Evolutionary conservation across 805 yeast genomes (phyloP).

Genomic region (Maudiozyma turicensis): DNA sequence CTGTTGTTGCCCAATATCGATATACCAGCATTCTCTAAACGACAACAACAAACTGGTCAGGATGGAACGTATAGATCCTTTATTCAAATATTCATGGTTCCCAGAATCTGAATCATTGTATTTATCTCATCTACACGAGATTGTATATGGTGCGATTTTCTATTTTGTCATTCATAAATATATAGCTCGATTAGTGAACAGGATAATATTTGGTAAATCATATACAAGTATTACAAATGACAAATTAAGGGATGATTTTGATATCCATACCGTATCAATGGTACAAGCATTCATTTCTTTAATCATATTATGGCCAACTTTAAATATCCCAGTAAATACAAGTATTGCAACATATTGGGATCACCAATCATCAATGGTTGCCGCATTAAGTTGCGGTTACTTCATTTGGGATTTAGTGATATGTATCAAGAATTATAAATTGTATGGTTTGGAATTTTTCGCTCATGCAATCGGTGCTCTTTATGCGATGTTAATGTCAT

Average conservation of each 20-base stretch:
- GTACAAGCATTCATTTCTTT: conserved; percentile 69
- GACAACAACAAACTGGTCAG: not conserved
- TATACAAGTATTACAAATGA: conserved; percentile 39
- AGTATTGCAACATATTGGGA: conserved; percentile 60
- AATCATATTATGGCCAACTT: conserved; percentile 49
- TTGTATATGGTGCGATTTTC: conserved; percentile 46
- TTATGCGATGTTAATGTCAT: conserved; percentile 54
- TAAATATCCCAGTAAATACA: conserved; percentile 34
- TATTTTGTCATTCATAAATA: conserved; percentile 45
- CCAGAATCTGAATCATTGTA: conserved; percentile 33
- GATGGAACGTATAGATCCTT: conserved; percentile 15
- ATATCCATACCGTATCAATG: conserved; percentile 84
- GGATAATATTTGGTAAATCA: conserved; percentile 38
- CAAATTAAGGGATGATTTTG: conserved; percentile 61
- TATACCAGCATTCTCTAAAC: too few relatives aligned
- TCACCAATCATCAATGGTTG: conserved; percentile 66
- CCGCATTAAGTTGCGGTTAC: conserved; percentile 71
- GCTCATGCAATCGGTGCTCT: conserved; percentile 79
- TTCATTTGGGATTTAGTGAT: conserved; percentile 82
- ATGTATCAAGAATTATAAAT: conserved; percentile 49
- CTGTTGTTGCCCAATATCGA: too few relatives aligned
- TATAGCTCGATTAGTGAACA: conserved; percentile 44
- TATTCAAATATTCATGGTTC: conserved; percentile 21
- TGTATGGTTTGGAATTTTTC: conserved; percentile 76
- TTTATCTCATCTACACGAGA: conserved; percentile 66